Evolutionary conservation across 495 filamentous ascomycete species (phyloP).

Genomic region (Cenococcum geophilum): DNA sequence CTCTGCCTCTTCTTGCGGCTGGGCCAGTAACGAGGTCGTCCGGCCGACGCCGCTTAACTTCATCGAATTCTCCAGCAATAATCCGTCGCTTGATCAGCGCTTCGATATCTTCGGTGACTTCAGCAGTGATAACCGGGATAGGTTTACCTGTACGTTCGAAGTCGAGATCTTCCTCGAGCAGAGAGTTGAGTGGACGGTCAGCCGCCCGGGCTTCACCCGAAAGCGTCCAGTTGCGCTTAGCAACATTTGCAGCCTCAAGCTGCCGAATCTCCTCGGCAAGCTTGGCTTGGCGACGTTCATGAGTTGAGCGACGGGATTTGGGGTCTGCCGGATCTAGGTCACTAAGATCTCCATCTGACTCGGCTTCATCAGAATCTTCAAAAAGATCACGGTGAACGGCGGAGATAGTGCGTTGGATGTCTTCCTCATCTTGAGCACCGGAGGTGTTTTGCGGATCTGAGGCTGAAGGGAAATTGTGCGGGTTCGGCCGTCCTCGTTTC

Average conservation of each 20-base stretch:
- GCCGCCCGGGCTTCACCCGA: conserved; percentile 79
- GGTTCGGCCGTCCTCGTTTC: conserved; percentile 37
- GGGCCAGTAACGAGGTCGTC: conserved; percentile 52
- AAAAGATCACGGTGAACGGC: conserved; percentile 89
- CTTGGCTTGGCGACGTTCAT: conserved; percentile 80
- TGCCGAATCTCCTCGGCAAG: conserved; percentile 83
- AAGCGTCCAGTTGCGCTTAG: conserved; percentile 86
- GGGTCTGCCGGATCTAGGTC: conserved; percentile 43
- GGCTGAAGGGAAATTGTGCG: conserved; percentile 38
- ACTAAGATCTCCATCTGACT: conserved; percentile 28
- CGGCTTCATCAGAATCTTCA: conserved; percentile 56
- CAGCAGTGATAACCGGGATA: conserved; percentile 88
- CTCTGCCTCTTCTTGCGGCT: conserved; percentile 54
- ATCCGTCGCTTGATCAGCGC: conserved; percentile 92
- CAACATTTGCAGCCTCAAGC: conserved; percentile 81
- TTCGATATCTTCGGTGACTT: conserved; percentile 87
- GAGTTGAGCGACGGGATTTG: conserved; percentile 60
- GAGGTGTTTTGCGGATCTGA: conserved; percentile 23
- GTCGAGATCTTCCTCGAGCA: conserved; percentile 91
- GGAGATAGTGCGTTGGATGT: conserved; percentile 80
- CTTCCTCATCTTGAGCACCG: conserved; percentile 37
- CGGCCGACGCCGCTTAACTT: conserved; percentile 78
- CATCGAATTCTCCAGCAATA: conserved; percentile 85
- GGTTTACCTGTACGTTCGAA: conserved; percentile 96
- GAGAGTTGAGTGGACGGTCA: conserved; percentile 79